phyloP scores from a whole-genome alignment of 768 basidiomycete species.

The Tricholoma flavovirens region DNA sequence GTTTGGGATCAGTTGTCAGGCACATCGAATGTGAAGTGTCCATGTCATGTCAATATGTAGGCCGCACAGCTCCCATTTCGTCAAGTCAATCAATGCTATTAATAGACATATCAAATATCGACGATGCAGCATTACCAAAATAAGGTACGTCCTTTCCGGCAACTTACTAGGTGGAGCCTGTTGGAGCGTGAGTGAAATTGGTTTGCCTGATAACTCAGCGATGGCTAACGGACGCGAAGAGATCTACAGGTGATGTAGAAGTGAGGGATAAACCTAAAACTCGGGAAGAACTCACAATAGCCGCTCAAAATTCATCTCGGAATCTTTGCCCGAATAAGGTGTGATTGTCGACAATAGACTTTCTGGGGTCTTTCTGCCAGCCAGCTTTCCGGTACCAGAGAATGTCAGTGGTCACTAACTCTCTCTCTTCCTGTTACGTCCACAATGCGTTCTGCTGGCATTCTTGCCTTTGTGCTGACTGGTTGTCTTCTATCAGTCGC shows the following conservation, averaged over 20 bases:
- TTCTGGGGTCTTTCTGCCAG: background rate
- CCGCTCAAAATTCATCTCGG: background rate
- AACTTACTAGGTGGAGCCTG: background rate
- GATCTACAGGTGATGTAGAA: background rate
- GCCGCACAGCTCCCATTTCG: too few species aligned
- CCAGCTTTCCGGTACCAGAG: background rate
- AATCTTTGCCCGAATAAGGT: background rate
- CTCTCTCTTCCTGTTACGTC: background rate
- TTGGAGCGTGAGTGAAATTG: background rate
- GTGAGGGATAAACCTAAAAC: too few species aligned
- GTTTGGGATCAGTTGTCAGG: too few species aligned
- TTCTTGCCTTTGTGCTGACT: background rate
- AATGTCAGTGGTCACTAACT: background rate
- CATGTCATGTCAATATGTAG: too few species aligned
- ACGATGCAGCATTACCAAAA: background rate
- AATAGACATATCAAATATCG: background rate
- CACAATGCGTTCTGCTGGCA: background rate
- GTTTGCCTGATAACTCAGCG: background rate
- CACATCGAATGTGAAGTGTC: too few species aligned
- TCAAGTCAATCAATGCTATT: background rate
- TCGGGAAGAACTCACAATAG: background rate
- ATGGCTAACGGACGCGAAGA: background rate
- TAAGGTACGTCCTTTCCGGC: background rate
- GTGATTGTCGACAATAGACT: background rate
- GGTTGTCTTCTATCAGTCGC: background rate